A percentile compares a stretch with the other conserved stretches of the same genome.
Evolutionary conservation across 306 rosid genomes (phyloP).

Genomic region (Inga laurina): DNA sequence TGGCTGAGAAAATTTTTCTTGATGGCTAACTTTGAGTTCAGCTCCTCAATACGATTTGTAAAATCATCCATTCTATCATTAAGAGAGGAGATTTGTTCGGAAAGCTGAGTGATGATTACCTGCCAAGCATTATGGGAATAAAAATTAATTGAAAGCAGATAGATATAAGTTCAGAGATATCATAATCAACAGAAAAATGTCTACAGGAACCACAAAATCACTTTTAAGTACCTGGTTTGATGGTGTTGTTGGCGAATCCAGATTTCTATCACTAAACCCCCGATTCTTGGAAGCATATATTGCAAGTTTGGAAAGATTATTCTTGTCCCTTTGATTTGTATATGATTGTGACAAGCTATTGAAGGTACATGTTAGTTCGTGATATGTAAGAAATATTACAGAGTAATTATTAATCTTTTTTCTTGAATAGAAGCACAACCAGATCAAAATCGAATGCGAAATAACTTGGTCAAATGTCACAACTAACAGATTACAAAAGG

Average conservation of each 20-base stretch:
- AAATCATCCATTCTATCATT: conserved; percentile 97
- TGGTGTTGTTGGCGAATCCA: conserved; percentile 50
- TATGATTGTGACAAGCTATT: conserved; percentile 83
- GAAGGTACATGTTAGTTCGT: conserved; percentile 28
- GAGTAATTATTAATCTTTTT: conserved; percentile 1
- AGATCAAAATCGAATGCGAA: not conserved
- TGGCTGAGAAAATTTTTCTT: conserved; percentile 69
- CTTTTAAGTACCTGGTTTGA: conserved; percentile 58
- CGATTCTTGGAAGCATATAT: conserved; percentile 49
- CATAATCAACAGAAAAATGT: conserved; percentile 24
- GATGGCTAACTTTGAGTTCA: conserved; percentile 68
- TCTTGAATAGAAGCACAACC: not conserved
- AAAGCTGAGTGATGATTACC: conserved; percentile 74
- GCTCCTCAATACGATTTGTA: conserved; percentile 82
- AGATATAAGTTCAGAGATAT: conserved; percentile 10
- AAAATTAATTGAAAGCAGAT: conserved; percentile 1
- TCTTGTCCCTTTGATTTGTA: conserved; percentile 83
- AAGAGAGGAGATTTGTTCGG: conserved; percentile 85
- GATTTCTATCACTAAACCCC: conserved; percentile 67
- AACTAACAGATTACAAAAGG: not conserved
- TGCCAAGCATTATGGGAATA: conserved; percentile 34
- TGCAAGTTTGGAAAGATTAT: conserved; percentile 53
- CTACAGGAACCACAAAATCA: conserved; percentile 5
- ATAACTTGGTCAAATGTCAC: not conserved
- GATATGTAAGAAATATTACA: not conserved